A percentile compares a stretch with the other conserved stretches of the same genome.
These are phyloP conservation scores for Niveomyces coronatus DNA, from an alignment of 2,329 filamentous ascomycete species.

Conservation along the genomic window DNA sequence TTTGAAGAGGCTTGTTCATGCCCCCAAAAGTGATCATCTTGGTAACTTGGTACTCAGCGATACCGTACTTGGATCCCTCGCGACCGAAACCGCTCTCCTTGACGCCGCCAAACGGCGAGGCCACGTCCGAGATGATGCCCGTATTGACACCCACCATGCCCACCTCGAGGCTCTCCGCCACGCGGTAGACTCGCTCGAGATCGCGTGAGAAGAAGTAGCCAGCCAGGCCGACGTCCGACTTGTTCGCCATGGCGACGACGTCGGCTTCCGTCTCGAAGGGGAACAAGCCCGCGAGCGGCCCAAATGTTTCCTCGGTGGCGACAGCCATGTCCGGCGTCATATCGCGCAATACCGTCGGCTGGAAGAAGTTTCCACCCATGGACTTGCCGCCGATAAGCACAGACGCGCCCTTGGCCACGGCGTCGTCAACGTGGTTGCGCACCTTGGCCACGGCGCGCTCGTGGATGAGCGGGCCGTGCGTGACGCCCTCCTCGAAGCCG, in stretches of 20 bases:
- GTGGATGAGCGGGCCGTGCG: constrained; percentile 80
- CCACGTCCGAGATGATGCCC: constrained; percentile 51
- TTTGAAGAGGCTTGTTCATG: constrained; percentile 45
- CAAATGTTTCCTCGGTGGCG: constrained; percentile 86
- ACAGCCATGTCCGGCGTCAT: constrained; percentile 82
- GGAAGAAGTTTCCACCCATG: constrained; percentile 76
- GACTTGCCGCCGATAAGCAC: constrained; percentile 66
- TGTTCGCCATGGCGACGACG: constrained; percentile 75
- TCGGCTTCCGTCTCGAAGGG: constrained; percentile 82
- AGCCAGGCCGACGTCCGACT: constrained; percentile 74
- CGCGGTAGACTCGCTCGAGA: constrained; percentile 46
- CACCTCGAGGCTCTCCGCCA: constrained; percentile 64
- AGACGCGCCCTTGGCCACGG: constrained; percentile 64
- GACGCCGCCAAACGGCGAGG: constrained; percentile 63
- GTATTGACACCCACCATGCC: constrained; percentile 85
- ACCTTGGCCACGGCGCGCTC: constrained; percentile 72
- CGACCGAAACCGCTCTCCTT: constrained; percentile 75
- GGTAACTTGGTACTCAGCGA: constrained; percentile 64
- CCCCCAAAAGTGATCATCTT: constrained; percentile 53
- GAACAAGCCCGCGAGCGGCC: constrained; percentile 84
- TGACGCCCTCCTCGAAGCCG: constrained; percentile 59
- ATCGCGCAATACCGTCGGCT: constrained; percentile 78
- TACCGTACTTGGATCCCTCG: constrained; percentile 68
- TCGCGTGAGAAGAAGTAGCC: constrained; percentile 83
- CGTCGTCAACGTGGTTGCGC: constrained; percentile 69